Conservation (phyloP, 1,284 basidiomycete species). For the Sporisorium scitamineum region DNA sequence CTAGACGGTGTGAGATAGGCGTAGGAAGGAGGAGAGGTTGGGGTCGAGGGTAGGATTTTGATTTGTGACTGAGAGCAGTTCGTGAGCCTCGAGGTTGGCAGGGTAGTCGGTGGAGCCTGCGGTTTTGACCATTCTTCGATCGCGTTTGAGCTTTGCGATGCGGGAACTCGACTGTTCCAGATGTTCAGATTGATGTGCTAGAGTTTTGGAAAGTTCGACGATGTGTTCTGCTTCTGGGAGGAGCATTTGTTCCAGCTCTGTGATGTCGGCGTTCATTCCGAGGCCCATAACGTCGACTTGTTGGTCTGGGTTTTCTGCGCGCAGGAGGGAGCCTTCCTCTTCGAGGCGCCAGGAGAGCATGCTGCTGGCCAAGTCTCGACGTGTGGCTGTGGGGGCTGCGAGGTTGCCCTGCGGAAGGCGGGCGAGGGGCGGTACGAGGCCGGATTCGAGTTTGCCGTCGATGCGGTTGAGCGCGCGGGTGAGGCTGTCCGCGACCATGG, state of each 20-base stretch:
- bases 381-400: not conserved
- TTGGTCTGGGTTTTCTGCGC: slow-evolving; percentile 11
- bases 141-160: slow-evolving; percentile 27
- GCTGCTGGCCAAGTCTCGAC: slow-evolving; percentile 38
- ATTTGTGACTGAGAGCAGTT: slow-evolving; percentile 16
- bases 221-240: slow-evolving; percentile 54
- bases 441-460: slow-evolving; percentile 38
- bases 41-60: slow-evolving; percentile 21
- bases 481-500: slow-evolving; percentile 33
- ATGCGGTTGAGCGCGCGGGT: slow-evolving; percentile 36
- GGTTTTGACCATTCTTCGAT: slow-evolving; percentile 28
- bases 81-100: slow-evolving; percentile 24
- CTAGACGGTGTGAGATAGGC: not conserved
- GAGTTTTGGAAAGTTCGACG: slow-evolving; percentile 36
- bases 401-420: slow-evolving; percentile 21
- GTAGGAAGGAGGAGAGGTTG: slow-evolving; percentile 10
- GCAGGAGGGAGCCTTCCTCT: slow-evolving; percentile 29
- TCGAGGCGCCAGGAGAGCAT: slow-evolving; percentile 47
- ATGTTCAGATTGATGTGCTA: slow-evolving; percentile 25
- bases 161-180: slow-evolving; percentile 14
- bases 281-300: not conserved
- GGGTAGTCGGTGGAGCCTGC: slow-evolving; percentile 23
- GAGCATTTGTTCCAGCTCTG: slow-evolving; percentile 38
- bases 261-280: not conserved
- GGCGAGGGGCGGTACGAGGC: slow-evolving; percentile 39